These are phyloP conservation scores for Cyberlindnera lachancei DNA, from an alignment of 805 yeast genomes.

Conservation along the genomic window DNA sequence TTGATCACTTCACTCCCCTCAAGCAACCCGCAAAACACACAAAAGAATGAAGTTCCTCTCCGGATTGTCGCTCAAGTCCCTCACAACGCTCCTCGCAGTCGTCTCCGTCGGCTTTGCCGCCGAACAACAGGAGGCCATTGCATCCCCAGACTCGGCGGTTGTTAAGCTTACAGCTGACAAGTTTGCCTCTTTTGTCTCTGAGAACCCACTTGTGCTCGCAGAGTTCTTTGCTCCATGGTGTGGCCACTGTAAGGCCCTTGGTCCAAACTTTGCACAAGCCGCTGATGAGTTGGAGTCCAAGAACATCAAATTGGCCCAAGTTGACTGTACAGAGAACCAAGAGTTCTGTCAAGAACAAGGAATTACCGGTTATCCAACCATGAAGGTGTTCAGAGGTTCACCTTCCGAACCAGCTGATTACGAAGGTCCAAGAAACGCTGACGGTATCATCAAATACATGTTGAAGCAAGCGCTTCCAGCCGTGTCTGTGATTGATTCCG, in stretches of 20 bases:
- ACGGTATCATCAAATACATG: slow-evolving; percentile 73
- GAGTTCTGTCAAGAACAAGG: slow-evolving; percentile 62
- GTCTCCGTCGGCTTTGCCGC: slow-evolving; percentile 26
- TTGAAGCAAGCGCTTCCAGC: slow-evolving; percentile 75
- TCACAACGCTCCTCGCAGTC: slow-evolving; percentile 35
- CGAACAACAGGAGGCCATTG: slow-evolving; percentile 53
- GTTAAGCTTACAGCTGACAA: slow-evolving; percentile 63
- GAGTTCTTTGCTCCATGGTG: slow-evolving; percentile 98
- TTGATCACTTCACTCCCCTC: too few species aligned
- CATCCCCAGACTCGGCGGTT: slow-evolving; percentile 81
- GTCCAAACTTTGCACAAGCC: slow-evolving; percentile 73
- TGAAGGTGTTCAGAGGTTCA: slow-evolving; percentile 60
- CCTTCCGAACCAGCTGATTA: slow-evolving; percentile 50
- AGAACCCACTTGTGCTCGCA: slow-evolving; percentile 73
- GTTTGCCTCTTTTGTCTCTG: slow-evolving; percentile 57
- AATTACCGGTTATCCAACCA: slow-evolving; percentile 77
- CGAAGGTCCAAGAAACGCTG: slow-evolving; percentile 79
- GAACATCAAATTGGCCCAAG: slow-evolving; percentile 67
- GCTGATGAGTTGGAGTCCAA: slow-evolving; percentile 56
- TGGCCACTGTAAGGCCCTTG: slow-evolving; percentile 88
- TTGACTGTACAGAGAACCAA: slow-evolving; percentile 77
- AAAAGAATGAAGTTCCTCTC: slow-evolving; percentile 35
- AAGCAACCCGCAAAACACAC: too few species aligned
- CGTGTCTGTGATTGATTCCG: slow-evolving; percentile 42
- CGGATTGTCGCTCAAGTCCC: slow-evolving; percentile 26